Percentiles rank a stretch among this genome's conserved stretches.
These are phyloP conservation scores for Waitea zeae DNA, from an alignment of 1,284 basidiomycete species.

Conservation along the genomic window DNA sequence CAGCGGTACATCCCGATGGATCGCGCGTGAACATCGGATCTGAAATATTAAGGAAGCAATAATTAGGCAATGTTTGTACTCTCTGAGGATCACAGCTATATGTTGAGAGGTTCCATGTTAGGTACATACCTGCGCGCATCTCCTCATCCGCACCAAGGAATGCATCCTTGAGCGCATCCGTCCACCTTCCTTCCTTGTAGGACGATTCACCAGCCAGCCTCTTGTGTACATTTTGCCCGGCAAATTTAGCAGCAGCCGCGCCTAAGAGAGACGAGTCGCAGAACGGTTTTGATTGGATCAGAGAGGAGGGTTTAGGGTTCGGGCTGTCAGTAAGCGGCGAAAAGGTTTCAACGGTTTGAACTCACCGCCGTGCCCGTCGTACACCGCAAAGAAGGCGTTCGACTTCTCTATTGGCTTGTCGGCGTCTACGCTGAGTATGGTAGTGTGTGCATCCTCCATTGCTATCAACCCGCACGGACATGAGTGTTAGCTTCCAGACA, in stretches of 20 bases:
- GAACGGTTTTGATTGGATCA: too few relatives aligned
- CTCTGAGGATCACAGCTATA: too few relatives aligned
- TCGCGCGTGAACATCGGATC: slow-evolving; percentile 81
- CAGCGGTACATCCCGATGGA: slow-evolving; percentile 94
- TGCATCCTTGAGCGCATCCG: slow-evolving; percentile 68
- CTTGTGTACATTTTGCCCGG: slow-evolving; percentile 79
- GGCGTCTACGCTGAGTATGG: slow-evolving; percentile 51
- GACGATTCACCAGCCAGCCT: slow-evolving; percentile 59
- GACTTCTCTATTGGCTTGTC: slow-evolving; percentile 26
- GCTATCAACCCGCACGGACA: slow-evolving; percentile 25
- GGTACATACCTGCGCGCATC: slow-evolving; percentile 58
- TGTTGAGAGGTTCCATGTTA: slow-evolving; percentile 4
- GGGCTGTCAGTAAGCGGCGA: too few relatives aligned
- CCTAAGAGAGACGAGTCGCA: slow-evolving; percentile 28
- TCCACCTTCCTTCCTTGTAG: slow-evolving; percentile 59
- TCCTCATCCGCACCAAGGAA: slow-evolving; percentile 95
- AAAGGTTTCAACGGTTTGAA: too few relatives aligned
- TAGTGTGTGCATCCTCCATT: slow-evolving; percentile 98
- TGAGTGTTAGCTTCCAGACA: neutral
- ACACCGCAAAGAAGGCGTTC: slow-evolving; percentile 88
- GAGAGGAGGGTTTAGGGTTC: too few relatives aligned
- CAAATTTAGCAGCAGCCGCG: slow-evolving; percentile 77
- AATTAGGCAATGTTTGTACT: too few relatives aligned
- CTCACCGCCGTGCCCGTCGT: slow-evolving; percentile 96
- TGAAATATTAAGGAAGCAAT: too few relatives aligned